Percentiles rank a stretch among this genome's conserved stretches.
phyloP scores from a whole-genome alignment of 805 yeast genomes.

The Phaffomyces thermotolerans region DNA sequence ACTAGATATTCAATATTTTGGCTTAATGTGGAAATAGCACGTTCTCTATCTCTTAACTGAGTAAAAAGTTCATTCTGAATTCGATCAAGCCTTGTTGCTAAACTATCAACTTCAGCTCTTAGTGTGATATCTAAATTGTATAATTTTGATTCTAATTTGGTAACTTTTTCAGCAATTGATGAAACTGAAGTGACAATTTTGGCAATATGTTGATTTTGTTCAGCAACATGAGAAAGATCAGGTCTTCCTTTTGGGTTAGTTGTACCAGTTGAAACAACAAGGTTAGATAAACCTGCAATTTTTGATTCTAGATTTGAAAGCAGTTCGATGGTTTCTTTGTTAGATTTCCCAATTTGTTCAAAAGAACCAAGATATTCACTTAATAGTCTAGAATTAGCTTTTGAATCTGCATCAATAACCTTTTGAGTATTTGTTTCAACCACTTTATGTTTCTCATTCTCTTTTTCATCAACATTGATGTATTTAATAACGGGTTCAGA shows the following conservation, averaged over 20 bases:
- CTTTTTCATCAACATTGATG: too few species aligned
- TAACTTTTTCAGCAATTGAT: slow-evolving; percentile 1
- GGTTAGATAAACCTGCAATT: slow-evolving; percentile 8
- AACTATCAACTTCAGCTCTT: slow-evolving; percentile 1
- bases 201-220: slow-evolving; percentile 14
- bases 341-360: slow-evolving; percentile 14
- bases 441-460: slow-evolving; percentile 26
- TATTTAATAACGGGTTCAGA: slow-evolving; percentile 9
- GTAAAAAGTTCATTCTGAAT: slow-evolving; percentile 16
- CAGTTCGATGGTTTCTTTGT: slow-evolving; percentile 12
- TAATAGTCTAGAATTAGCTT: slow-evolving; percentile 9
- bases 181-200: slow-evolving; percentile 2
- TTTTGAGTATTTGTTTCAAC: slow-evolving; percentile 32
- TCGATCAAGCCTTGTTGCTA: slow-evolving; percentile 8
- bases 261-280: slow-evolving; percentile 4
- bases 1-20: slow-evolving; percentile 16
- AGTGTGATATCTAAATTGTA: slow-evolving; percentile 4
- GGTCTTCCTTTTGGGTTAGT: slow-evolving; percentile 7
- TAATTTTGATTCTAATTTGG: slow-evolving; percentile 6
- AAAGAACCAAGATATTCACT: slow-evolving; percentile 4
- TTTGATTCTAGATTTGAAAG: slow-evolving; percentile 14
- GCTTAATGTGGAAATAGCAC: slow-evolving; percentile 15
- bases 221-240: slow-evolving; percentile 17
- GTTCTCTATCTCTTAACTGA: slow-evolving; percentile 21
- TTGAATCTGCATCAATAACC: slow-evolving; percentile 17